phyloP scores from a whole-genome alignment of 345 rosid genomes.

The Geranium brycei region DNA sequence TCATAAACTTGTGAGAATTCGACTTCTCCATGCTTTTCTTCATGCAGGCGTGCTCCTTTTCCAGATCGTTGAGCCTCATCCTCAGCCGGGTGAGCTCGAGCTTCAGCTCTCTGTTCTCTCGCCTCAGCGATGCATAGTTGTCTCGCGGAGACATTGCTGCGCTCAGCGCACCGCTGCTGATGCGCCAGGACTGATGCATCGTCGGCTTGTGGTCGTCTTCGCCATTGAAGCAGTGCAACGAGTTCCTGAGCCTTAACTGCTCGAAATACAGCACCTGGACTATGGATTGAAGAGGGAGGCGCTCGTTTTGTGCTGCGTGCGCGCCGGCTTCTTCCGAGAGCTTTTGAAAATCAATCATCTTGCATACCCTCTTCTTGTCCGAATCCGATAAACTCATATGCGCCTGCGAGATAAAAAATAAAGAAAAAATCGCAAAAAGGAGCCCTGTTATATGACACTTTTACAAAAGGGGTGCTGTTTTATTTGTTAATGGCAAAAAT shows the following conservation, averaged over 20 bases:
- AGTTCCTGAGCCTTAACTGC: slow-evolving; percentile 73
- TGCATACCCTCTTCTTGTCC: slow-evolving; percentile 73
- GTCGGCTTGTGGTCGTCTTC: slow-evolving; percentile 63
- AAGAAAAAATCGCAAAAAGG: not conserved
- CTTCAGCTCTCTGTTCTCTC: slow-evolving; percentile 87
- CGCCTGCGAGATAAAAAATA: slow-evolving; percentile 31
- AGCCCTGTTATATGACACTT: not conserved
- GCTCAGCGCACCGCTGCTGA: slow-evolving; percentile 85
- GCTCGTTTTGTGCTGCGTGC: slow-evolving; percentile 91
- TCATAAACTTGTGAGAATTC: slow-evolving; percentile 72
- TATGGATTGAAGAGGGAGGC: slow-evolving; percentile 87
- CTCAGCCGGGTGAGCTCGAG: slow-evolving; percentile 82
- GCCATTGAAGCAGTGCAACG: slow-evolving; percentile 48
- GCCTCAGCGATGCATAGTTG: slow-evolving; percentile 86
- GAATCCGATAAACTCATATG: slow-evolving; percentile 63
- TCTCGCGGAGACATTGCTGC: slow-evolving; percentile 96
- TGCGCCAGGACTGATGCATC: slow-evolving; percentile 72
- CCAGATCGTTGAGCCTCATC: slow-evolving; percentile 89
- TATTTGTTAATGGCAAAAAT: no score
- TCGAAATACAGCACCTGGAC: slow-evolving; percentile 96
- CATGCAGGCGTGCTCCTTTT: slow-evolving; percentile 94
- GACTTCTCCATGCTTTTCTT: slow-evolving; percentile 92
- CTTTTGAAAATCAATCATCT: slow-evolving; percentile 84
- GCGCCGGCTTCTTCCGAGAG: slow-evolving; percentile 97
- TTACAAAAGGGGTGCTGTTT: no score